Percentiles rank a stretch among this genome's conserved stretches.
Conservation (phyloP, 164 flowering plant genomes). For the Euptelea pleiosperma region DNA sequence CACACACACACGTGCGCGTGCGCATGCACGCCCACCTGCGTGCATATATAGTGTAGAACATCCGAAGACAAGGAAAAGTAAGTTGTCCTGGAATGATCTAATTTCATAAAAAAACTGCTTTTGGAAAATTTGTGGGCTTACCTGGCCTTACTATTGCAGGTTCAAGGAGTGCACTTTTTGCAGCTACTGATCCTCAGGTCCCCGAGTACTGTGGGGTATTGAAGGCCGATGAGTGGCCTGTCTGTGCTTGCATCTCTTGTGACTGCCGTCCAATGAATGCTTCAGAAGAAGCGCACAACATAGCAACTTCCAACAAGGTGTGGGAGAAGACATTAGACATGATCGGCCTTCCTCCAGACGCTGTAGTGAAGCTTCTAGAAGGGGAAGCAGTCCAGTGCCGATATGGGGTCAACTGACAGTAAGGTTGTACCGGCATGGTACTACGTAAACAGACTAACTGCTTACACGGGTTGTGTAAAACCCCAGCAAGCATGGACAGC, state of each 20-base stretch:
- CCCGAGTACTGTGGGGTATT: conserved; percentile 74
- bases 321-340: conserved; percentile 95
- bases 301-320: conserved; percentile 58
- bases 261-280: conserved; percentile 91
- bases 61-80: no score
- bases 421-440: not conserved
- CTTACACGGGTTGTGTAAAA: not conserved
- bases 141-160: conserved; percentile 39
- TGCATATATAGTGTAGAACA: no score
- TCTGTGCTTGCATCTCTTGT: conserved; percentile 74
- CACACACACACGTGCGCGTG: no score
- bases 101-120: no score
- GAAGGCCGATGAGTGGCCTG: conserved; percentile 93
- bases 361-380: conserved; percentile 75
- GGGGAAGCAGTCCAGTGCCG: conserved; percentile 69
- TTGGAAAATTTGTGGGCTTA: not conserved
- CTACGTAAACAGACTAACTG: not conserved
- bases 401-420: conserved; percentile 35
- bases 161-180: conserved; percentile 86
- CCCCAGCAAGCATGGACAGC: not conserved
- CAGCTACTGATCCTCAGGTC: conserved; percentile 92
- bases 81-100: no score
- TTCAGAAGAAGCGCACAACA: conserved; percentile 89
- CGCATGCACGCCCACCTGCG: no score
- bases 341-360: conserved; percentile 84